These are phyloP conservation scores for Saccharomyces kudriavzevii DNA, from an alignment of 805 yeast species.

Conservation along the genomic window DNA sequence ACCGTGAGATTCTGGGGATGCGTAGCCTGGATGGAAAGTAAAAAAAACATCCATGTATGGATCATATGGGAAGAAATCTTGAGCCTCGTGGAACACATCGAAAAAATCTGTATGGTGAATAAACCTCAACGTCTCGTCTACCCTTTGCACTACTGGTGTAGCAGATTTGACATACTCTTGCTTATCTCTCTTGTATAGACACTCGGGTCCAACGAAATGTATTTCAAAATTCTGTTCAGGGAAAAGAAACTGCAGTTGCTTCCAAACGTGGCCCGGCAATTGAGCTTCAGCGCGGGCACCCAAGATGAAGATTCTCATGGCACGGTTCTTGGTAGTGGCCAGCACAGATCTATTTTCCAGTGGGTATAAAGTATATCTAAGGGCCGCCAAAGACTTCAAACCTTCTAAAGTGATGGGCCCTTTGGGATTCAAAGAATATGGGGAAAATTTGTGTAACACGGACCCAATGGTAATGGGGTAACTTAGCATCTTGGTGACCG, in stretches of 20 bases:
- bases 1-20: constrained; percentile 68
- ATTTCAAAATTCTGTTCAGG: constrained; percentile 78
- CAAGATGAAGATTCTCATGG: constrained; percentile 78
- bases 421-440: constrained; percentile 70
- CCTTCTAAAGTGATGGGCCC: constrained; percentile 92
- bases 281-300: constrained; percentile 93
- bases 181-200: constrained; percentile 65
- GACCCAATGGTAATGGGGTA: constrained; percentile 89
- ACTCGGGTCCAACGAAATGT: constrained; percentile 92
- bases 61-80: constrained; percentile 95
- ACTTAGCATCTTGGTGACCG: constrained; percentile 86
- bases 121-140: constrained; percentile 66
- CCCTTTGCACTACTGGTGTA: constrained; percentile 62
- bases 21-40: constrained; percentile 91
- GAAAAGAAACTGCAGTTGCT: constrained; percentile 77
- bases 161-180: constrained; percentile 49
- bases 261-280: constrained; percentile 93
- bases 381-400: constrained; percentile 83
- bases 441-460: constrained; percentile 73
- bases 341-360: constrained; percentile 28
- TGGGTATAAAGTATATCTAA: constrained; percentile 84
- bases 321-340: constrained; percentile 66
- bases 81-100: constrained; percentile 82
- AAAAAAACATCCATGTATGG: constrained; percentile 91
- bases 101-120: constrained; percentile 85